These are phyloP conservation scores for Colletotrichum sp. DNA, from an alignment of 2,329 filamentous ascomycete genomes.

Conservation along the genomic window DNA sequence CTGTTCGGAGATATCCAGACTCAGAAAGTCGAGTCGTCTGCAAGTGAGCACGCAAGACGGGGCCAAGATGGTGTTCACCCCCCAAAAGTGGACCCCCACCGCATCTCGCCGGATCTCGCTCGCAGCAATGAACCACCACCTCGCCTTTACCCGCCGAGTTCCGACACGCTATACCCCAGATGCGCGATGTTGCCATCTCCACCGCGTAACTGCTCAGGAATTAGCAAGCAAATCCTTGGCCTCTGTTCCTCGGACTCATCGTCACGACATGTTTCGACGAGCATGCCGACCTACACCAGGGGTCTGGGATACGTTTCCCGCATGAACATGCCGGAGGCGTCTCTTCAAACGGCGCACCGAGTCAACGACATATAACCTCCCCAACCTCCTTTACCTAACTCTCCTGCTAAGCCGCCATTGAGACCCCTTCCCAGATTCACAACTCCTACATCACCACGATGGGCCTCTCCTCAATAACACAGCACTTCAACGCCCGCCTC, in stretches of 20 bases:
- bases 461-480: not conserved
- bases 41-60: constrained; percentile 9
- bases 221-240: not conserved
- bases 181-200: not conserved
- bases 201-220: not conserved
- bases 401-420: too few species aligned
- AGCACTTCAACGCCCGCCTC: constrained; percentile 19
- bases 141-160: not conserved
- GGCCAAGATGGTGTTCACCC: constrained; percentile 3
- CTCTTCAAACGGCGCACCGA: not conserved
- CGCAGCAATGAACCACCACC: not conserved
- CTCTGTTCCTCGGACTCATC: not conserved
- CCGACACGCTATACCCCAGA: not conserved
- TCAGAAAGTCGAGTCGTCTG: not conserved
- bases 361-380: not conserved
- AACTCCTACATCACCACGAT: not conserved
- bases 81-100: not conserved
- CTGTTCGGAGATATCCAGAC: not conserved
- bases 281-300: not conserved
- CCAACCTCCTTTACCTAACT: too few species aligned
- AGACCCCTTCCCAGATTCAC: not conserved
- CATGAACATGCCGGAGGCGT: not conserved
- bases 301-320: not conserved
- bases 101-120: constrained; percentile 16
- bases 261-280: not conserved